phyloP scores from a whole-genome alignment of 257 asterid genomes.

The Euphrasia confusa region DNA sequence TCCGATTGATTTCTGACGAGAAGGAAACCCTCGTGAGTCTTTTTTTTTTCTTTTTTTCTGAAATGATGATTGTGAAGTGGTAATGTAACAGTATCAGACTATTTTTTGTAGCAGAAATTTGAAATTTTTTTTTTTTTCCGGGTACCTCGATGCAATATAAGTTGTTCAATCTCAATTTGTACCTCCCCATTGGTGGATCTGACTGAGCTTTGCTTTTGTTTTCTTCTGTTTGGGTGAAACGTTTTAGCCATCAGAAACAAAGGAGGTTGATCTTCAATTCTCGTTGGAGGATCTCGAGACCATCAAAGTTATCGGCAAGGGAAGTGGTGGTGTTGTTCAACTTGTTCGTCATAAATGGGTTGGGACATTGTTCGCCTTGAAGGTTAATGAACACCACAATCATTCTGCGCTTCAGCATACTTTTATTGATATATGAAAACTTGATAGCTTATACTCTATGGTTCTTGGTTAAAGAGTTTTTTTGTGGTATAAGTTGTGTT shows the following conservation, averaged over 20 bases:
- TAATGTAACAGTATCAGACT: constrained; percentile 4
- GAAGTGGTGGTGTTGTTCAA: constrained; percentile 97
- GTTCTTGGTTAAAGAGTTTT: background rate
- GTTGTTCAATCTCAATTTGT: constrained; percentile 13
- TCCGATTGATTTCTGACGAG: constrained; percentile 70
- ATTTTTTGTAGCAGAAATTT: background rate
- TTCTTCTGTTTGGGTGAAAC: constrained; percentile 15
- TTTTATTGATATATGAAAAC: constrained; percentile 18
- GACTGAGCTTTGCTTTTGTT: constrained; percentile 16
- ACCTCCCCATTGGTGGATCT: constrained; percentile 18
- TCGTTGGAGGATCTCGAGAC: constrained; percentile 95
- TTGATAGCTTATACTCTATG: constrained; percentile 3
- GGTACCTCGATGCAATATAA: background rate
- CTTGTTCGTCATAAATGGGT: constrained; percentile 98
- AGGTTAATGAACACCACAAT: constrained; percentile 46
- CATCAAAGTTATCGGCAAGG: constrained; percentile 93
- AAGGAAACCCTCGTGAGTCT: constrained; percentile 53
- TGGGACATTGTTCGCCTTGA: constrained; percentile 85
- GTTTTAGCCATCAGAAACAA: constrained; percentile 56
- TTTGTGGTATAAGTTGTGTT: background rate
- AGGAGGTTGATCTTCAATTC: constrained; percentile 80
- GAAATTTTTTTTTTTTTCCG: no score
- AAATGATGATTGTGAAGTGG: background rate
- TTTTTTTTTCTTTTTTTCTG: background rate
- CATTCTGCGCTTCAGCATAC: background rate